Evolutionary conservation across 1,284 basidiomycete species (phyloP), one percentile per base, ranked within the genome.

Genomic region (Leccinum holopus): DNA sequence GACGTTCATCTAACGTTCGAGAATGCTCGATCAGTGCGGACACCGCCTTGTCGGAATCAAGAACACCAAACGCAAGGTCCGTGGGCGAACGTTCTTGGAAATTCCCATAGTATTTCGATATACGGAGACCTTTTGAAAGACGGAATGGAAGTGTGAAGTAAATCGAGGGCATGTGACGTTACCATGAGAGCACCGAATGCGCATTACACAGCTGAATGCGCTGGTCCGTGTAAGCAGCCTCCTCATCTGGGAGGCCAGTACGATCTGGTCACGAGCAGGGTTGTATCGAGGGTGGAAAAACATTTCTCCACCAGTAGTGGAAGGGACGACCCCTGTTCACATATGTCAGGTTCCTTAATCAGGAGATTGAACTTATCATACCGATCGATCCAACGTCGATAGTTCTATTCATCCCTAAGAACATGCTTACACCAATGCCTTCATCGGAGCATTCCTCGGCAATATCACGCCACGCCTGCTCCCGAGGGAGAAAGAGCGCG

Each of bases 271-370:
- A 53, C 91, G 84, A 3, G 79, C 77, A 1, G 87, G 83, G 62
- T 91, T 85, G 75, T 96, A 99, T 39, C 92, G 86, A 7, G 97
- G 97, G 72, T 97, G 92, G 80, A 92, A 97, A 78, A 90, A 96
- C 1, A 97, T 73, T 63, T 97, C 94, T 18, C 97, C 97, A n/a
- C 97, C 97, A 1, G 94, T 95, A 16, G 88, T 75, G 0, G 86
- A 87, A 0, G 91, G 76, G 6, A 95, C 81, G 2, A 84, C 78
- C 39, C 87, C 90, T 92, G 49, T 28, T 35, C 49, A 51, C 18
- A 25, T 18, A 51, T 60, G 71, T 69, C 68, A 73, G 55, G 65
- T 33, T 62, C 35, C 30, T 10, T 57, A 44, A 55, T 61, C 54
- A 51, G 61, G 41, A 53, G 41, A 37, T 6, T 39, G 59, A 49